Evolutionary conservation across 129 eudicot species (phyloP).

Genomic region (Flaveria trinervia): DNA sequence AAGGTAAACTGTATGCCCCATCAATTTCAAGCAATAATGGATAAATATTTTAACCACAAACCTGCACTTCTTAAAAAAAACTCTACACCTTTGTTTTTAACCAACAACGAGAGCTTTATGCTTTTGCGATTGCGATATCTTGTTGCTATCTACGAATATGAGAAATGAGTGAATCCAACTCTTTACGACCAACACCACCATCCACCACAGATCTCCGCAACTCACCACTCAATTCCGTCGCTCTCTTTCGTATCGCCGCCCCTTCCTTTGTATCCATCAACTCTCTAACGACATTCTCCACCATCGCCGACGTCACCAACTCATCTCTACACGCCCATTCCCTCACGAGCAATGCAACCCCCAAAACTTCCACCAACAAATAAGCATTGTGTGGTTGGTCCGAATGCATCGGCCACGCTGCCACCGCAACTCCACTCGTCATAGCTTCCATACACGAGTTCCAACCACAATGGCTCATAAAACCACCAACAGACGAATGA

Average conservation of each 20-base stretch:
- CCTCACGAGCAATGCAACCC: conserved; percentile 15
- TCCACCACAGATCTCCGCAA: conserved; percentile 22
- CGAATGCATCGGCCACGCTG: conserved; percentile 60
- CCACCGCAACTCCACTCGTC: conserved; percentile 48
- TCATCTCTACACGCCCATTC: conserved; percentile 22
- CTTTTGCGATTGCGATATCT: neutral
- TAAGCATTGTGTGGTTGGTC: conserved; percentile 56
- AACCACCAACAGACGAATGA: conserved; percentile 50
- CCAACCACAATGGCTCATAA: conserved; percentile 72
- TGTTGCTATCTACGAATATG: conserved; percentile 3
- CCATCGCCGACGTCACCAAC: conserved; percentile 9
- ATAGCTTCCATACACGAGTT: conserved; percentile 62
- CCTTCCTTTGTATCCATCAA: conserved; percentile 28
- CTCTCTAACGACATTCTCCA: conserved; percentile 27
- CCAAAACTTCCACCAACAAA: conserved; percentile 34
- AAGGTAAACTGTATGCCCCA: too few relatives aligned
- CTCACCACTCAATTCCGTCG: conserved; percentile 24
- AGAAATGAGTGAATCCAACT: conserved; percentile 23
- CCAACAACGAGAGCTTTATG: neutral
- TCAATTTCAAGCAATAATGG: too few relatives aligned
- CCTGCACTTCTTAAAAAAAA: too few relatives aligned
- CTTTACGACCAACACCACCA: conserved; percentile 25
- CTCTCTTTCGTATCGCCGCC: neutral
- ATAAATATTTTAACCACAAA: too few relatives aligned
- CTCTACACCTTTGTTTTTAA: too few relatives aligned